Percentiles rank a stretch among this genome's conserved stretches.
These are phyloP conservation scores for Botryotinia convoluta DNA, from an alignment of 2,329 filamentous ascomycete species.

Conservation along the genomic window DNA sequence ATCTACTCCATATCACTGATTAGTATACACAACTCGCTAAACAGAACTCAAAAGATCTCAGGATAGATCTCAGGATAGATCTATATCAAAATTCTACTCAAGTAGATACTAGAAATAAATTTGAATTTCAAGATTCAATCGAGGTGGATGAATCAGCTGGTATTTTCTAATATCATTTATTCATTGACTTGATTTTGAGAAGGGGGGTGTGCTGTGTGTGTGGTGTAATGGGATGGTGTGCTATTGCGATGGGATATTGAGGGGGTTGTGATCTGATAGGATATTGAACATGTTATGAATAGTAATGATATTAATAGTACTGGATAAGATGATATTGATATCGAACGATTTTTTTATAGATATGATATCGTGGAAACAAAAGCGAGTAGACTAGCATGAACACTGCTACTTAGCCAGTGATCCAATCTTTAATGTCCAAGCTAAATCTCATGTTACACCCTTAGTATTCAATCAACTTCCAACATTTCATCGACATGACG, in stretches of 20 bases:
- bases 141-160: neutral
- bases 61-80: too few species aligned
- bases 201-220: too few species aligned
- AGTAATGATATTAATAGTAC: neutral
- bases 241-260: neutral
- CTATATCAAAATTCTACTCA: too few species aligned
- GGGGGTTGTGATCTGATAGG: neutral
- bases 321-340: neutral
- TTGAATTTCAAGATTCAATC: neutral
- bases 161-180: accelerated
- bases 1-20: too few species aligned
- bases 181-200: neutral
- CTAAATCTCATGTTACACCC: neutral
- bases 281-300: neutral
- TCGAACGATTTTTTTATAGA: neutral
- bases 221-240: neutral
- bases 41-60: too few species aligned
- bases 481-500: neutral
- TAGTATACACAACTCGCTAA: too few species aligned
- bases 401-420: neutral
- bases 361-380: neutral
- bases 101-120: too few species aligned
- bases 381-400: neutral
- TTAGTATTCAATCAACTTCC: neutral
- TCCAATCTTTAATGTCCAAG: neutral